These are phyloP conservation scores for Salix koriyanagi DNA, from an alignment of 345 rosid species.

Conservation along the genomic window DNA sequence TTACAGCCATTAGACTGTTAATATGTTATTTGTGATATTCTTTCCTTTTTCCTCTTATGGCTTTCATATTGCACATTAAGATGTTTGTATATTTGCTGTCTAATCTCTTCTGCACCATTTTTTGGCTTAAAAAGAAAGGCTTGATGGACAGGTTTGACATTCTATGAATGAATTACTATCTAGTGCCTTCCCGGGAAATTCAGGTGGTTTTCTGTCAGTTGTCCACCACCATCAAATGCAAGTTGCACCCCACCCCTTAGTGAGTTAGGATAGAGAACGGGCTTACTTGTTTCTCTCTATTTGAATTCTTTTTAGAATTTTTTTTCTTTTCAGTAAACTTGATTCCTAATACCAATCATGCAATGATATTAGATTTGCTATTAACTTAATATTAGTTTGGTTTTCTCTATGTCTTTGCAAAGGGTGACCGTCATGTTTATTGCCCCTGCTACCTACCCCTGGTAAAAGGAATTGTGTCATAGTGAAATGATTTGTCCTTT, in stretches of 20 bases:
- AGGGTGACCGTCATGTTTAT: neutral
- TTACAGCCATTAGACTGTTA: neutral
- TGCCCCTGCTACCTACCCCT: neutral
- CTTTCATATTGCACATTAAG: no score
- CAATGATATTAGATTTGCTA: neutral
- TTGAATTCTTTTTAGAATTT: neutral
- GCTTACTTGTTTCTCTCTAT: neutral
- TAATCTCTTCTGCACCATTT: constrained; percentile 91
- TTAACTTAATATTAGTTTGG: neutral
- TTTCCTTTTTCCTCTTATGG: no score
- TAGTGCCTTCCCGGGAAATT: no score
- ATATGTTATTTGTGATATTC: neutral
- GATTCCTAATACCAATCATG: neutral
- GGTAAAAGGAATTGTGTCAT: neutral
- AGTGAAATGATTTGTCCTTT: neutral
- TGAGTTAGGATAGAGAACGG: neutral
- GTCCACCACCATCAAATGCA: neutral
- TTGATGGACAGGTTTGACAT: constrained; percentile 89
- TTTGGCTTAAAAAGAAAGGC: constrained; percentile 96
- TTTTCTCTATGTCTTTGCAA: neutral
- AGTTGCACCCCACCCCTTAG: neutral
- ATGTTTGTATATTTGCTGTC: neutral
- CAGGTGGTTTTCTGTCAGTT: no score
- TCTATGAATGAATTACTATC: constrained; percentile 87
- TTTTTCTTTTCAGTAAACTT: neutral